Percentiles rank a stretch among this genome's conserved stretches.
Evolutionary conservation across 2,329 filamentous ascomycete species (phyloP).

Genomic region (Arthroderma sp.): DNA sequence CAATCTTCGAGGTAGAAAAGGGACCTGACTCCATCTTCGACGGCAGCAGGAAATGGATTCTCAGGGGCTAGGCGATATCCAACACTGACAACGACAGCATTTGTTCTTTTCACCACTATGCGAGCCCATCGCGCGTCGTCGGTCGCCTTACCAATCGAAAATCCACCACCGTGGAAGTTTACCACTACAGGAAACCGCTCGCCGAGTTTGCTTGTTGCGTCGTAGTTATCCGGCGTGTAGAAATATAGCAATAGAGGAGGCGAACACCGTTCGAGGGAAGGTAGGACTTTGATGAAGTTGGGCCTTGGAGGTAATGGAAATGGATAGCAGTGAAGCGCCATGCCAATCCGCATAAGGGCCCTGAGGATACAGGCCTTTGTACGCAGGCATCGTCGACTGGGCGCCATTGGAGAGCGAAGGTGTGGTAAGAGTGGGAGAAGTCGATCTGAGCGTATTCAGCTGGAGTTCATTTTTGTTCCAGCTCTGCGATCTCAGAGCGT

Average conservation of each 20-base stretch:
- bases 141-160: conserved; percentile 45
- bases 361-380: conserved; percentile 55
- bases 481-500: too few species aligned
- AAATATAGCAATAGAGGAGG: conserved; percentile 36
- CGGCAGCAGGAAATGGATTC: conserved; percentile 42
- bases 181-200: conserved; percentile 44
- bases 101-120: conserved; percentile 37
- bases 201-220: conserved; percentile 20
- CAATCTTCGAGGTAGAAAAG: conserved; percentile 45
- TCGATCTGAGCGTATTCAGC: too few species aligned
- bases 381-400: conserved; percentile 16
- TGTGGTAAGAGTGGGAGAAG: too few species aligned
- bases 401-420: too few species aligned
- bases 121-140: conserved; percentile 50
- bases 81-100: conserved; percentile 40
- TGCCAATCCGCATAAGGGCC: conserved; percentile 53
- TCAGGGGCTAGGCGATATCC: conserved; percentile 50
- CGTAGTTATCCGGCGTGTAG: conserved; percentile 41
- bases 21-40: conserved; percentile 51
- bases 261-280: conserved; percentile 34
- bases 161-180: conserved; percentile 53
- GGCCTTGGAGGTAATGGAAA: conserved; percentile 48
- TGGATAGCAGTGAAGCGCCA: conserved; percentile 52
- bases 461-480: too few species aligned
- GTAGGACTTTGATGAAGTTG: conserved; percentile 43